Base-by-base conservation (phyloP, 805 yeast species). In the Ogataea sp. region DNA sequence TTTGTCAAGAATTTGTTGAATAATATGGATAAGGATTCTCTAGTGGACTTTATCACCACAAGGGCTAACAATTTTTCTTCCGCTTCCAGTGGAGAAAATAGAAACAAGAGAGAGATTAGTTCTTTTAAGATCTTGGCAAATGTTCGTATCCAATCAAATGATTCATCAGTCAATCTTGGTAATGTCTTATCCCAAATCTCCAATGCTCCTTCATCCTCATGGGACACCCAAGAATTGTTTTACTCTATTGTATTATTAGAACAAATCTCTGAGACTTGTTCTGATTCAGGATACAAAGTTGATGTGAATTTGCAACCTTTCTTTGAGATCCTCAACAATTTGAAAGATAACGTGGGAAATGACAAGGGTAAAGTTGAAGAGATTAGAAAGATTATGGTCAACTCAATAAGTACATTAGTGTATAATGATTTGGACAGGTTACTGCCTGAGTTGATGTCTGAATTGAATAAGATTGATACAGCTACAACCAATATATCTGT, bases 391-490 rank as follows among this genome's bases (percentile, higher is more conserved):
- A 72, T 73, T 18, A 68, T 82, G 2, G 71, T 82, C 1, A 67
- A 69, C 36, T 65, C 80, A 0, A 52, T 78, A 23, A 82, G 84
- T 2, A 65, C 70, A 11, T 52, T 75, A 20, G 61, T 72, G 9
- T 58, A 69, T 3, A 58, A 58, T 28, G 62, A 73, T 43, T 49
- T 67, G 6, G 48, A 53, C 2, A 52, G 45, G 4, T 65, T 68
- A 40, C 49, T 75, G n/a, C 62, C 68, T 1, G 45, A 43, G 8
- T 44, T 77, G 36, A 46, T 78, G 27, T 34, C 44, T 0, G 48
- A 52, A 32, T 47, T 54, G 32, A 35, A n/a, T n/a, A n/a, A n/a
- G n/a, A n/a, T n/a, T n/a, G n/a, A n/a, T n/a, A n/a, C n/a, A n/a
- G n/a, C n/a, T n/a, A n/a, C n/a, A n/a, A n/a, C n/a, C n/a, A n/a